These are phyloP conservation scores for Barbarea vulgaris DNA, from an alignment of 345 rosid genomes.

Conservation along the genomic window DNA sequence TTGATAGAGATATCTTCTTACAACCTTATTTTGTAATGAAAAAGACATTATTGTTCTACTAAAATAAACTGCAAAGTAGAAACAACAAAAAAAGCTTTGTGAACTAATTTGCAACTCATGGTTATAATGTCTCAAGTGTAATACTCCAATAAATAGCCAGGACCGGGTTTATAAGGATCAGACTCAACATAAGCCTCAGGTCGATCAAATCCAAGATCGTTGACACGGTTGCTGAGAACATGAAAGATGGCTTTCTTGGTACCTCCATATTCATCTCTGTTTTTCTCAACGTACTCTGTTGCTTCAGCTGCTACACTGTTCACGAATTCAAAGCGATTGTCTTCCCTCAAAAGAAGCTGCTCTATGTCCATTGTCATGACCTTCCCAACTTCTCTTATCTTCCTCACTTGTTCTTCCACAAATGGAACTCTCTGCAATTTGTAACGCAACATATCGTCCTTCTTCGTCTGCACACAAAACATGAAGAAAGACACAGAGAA, in stretches of 20 bases:
- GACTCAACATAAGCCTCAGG: slow-evolving; percentile 71
- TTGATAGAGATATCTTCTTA: neutral
- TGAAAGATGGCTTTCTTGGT: slow-evolving; percentile 83
- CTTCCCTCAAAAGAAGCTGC: slow-evolving; percentile 68
- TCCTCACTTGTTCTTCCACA: slow-evolving; percentile 88
- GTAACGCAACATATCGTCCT: slow-evolving; percentile 70
- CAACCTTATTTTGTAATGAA: neutral
- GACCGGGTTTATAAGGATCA: slow-evolving; percentile 82
- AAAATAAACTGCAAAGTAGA: slow-evolving; percentile 1
- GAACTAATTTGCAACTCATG: neutral
- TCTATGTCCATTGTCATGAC: slow-evolving; percentile 71
- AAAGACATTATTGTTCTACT: neutral
- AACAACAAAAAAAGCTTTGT: slow-evolving; percentile 17
- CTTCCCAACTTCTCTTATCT: slow-evolving; percentile 65
- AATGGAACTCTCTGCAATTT: slow-evolving; percentile 70
- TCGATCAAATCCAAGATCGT: slow-evolving; percentile 75
- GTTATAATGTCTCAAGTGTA: slow-evolving; percentile 41
- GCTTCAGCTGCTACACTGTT: slow-evolving; percentile 92
- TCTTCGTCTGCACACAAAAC: slow-evolving; percentile 55
- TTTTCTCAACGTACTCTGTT: slow-evolving; percentile 63
- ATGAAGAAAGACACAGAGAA: slow-evolving; percentile 4
- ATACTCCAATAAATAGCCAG: slow-evolving; percentile 63
- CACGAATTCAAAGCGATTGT: slow-evolving; percentile 72
- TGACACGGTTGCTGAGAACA: slow-evolving; percentile 78
- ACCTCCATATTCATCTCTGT: slow-evolving; percentile 80